Evolutionary conservation across 2,329 filamentous ascomycete genomes (phyloP), one percentile per base, ranked within the genome.

Genomic region (Domatiomyces globalis): DNA sequence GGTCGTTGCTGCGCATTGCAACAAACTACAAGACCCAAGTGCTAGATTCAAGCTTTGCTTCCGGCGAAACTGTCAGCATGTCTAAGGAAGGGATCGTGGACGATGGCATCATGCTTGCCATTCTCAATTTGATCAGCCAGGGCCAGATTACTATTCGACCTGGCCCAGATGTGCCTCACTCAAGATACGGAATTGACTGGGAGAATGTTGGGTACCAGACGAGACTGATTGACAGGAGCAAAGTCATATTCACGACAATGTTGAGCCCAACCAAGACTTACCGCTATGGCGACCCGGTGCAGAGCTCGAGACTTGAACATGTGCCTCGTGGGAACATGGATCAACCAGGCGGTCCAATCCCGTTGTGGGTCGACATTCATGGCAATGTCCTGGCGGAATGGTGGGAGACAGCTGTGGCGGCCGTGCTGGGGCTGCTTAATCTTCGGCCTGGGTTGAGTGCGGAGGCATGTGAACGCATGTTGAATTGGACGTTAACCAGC

Each of bases 281-380:
- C 55, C 48, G 66, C 7, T 64, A 63, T 19, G 71, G 70, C 3
- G 68, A 71, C 51, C 68, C 69, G 0, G 52, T 68, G 4, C 43
- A 54, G 4, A 59, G 61, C 51, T 55, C 8, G 20, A 60, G 10
- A 43, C 51, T 46, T 1, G 54, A 61, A 2, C 55, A 60, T 2
- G 58, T 64, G 1, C 68, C 69, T 1, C 56, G 61, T n/a, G 58
- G 59, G 2, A 57, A 56, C 17, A 55, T 60, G 27, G 55, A 57
- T 22, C 45, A 56, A 9, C 46, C 42, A 6, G 20, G 46, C 12
- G 48, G 56, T 9, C 67, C 62, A 39, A 66, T 72, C 19, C 73
- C 73, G 0, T 49, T 73, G 12, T 76, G 73, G 73, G 64, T 69
- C 49, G 72, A 74, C 56, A 71, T 75, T 48, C 69, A 74, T 50